Evolutionary conservation across 2,329 filamentous ascomycete genomes (phyloP).

Genomic region (Diaporthe citri): DNA sequence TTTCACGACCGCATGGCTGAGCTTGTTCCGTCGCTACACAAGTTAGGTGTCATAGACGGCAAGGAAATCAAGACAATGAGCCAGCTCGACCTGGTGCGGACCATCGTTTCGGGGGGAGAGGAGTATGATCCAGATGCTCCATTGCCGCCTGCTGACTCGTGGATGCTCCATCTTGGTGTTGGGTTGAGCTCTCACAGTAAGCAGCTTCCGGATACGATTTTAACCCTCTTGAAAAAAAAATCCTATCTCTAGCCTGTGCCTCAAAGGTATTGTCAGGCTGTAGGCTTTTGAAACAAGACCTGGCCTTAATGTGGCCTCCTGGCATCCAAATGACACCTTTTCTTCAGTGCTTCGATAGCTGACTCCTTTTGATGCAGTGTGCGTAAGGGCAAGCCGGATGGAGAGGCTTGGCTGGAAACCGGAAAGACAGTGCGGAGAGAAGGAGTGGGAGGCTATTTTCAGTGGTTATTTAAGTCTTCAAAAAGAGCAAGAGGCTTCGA

Average conservation of each 20-base stretch:
- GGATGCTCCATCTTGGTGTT: conserved; percentile 18
- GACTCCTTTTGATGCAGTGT: too few species aligned
- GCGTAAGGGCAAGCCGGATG: conserved; percentile 21
- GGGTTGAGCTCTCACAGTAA: neutral
- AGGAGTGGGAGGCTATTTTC: conserved; percentile 5
- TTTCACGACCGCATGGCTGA: conserved; percentile 8
- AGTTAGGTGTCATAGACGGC: conserved; percentile 30
- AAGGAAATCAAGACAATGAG: conserved; percentile 37
- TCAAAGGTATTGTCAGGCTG: too few species aligned
- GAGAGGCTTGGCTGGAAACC: conserved; percentile 31
- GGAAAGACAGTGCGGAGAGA: neutral
- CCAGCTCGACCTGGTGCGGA: conserved; percentile 11
- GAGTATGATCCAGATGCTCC: conserved; percentile 22
- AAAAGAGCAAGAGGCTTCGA: neutral
- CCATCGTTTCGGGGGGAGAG: neutral
- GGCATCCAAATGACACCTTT: too few species aligned
- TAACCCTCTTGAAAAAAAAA: too few species aligned
- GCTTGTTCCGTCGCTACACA: conserved; percentile 29
- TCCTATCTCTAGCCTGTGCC: too few species aligned
- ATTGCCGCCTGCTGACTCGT: conserved; percentile 18
- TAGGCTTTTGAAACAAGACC: too few species aligned
- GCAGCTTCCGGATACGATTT: too few species aligned
- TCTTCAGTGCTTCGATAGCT: too few species aligned
- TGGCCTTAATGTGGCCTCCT: too few species aligned
- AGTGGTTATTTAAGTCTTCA: neutral